phyloP scores from a whole-genome alignment of 805 yeast genomes.

The Cyberlindnera nakhonratchasimensis region DNA sequence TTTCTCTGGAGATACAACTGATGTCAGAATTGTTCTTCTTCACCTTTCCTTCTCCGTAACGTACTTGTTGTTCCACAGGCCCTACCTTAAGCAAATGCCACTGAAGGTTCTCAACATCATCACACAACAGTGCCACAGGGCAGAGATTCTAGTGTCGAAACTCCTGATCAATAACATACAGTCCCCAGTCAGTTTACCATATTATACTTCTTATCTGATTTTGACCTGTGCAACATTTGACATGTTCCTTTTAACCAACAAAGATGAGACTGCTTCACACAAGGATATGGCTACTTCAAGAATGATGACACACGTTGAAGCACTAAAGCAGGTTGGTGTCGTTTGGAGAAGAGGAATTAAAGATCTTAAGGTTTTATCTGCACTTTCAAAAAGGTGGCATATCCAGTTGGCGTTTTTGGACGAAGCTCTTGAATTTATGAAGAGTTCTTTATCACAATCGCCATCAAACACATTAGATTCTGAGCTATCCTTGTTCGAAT shows the following conservation, averaged over 20 bases:
- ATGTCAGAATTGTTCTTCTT: constrained; percentile 26
- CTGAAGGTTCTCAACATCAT: constrained; percentile 25
- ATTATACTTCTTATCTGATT: constrained; percentile 32
- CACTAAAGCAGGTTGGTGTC: constrained; percentile 26
- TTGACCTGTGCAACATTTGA: constrained; percentile 34
- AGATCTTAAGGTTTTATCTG: constrained; percentile 27
- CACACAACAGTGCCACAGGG: constrained; percentile 26
- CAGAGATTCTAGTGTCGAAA: constrained; percentile 23
- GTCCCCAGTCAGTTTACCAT: constrained; percentile 22
- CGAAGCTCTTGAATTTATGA: not conserved
- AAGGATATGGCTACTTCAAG: constrained; percentile 22
- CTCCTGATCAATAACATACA: constrained; percentile 6
- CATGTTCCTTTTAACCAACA: constrained; percentile 29
- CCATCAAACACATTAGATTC: not conserved
- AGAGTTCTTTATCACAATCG: not conserved
- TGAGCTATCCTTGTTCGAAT: not conserved
- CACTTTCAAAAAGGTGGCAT: constrained; percentile 30
- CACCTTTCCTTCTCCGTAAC: constrained; percentile 31
- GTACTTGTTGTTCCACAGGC: constrained; percentile 29
- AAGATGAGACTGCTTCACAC: constrained; percentile 17
- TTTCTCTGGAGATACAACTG: constrained; percentile 16
- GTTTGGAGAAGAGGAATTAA: constrained; percentile 32
- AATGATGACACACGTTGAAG: constrained; percentile 22
- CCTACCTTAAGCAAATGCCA: constrained; percentile 32
- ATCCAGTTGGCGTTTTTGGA: constrained; percentile 9